These are phyloP conservation scores for Jatropha multifida DNA, from an alignment of 441 rosid species.

Conservation along the genomic window DNA sequence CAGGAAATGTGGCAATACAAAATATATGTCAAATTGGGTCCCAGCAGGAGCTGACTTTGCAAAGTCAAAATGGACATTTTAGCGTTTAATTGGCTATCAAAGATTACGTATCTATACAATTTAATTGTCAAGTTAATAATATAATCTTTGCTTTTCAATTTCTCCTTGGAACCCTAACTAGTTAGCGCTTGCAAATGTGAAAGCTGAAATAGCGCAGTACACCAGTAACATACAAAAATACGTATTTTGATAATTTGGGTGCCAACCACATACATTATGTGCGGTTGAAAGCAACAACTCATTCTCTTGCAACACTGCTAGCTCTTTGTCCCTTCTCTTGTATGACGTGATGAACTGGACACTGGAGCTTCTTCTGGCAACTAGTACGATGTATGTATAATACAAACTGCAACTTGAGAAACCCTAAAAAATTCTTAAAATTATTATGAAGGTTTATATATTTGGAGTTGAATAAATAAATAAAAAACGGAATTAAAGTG, in stretches of 20 bases:
- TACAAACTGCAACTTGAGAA: constrained; percentile 5
- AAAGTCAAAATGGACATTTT: not conserved
- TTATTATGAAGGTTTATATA: no score
- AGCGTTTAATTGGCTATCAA: not conserved
- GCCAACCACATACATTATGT: not conserved
- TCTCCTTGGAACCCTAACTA: no score
- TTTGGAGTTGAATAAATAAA: no score
- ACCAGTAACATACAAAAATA: no score
- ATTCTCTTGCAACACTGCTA: not conserved
- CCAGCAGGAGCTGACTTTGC: not conserved
- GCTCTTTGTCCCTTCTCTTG: constrained; percentile 24
- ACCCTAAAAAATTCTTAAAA: not conserved
- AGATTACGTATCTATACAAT: not conserved
- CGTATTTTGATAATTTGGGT: not conserved
- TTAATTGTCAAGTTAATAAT: not conserved
- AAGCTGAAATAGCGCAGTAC: no score
- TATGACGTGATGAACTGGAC: constrained; percentile 14
- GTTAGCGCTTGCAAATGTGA: no score
- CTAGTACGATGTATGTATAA: constrained; percentile 17
- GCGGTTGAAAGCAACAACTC: constrained; percentile 15
- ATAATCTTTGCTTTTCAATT: no score
- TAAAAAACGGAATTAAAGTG: no score
- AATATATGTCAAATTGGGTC: not conserved
- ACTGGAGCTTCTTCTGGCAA: constrained; percentile 24
- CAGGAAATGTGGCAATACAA: not conserved